Percentiles rank a stretch among this genome's conserved stretches.
Evolutionary conservation across 192 early-diverging fungal genomes (phyloP).

Genomic region (Backusella australiensis): DNA sequence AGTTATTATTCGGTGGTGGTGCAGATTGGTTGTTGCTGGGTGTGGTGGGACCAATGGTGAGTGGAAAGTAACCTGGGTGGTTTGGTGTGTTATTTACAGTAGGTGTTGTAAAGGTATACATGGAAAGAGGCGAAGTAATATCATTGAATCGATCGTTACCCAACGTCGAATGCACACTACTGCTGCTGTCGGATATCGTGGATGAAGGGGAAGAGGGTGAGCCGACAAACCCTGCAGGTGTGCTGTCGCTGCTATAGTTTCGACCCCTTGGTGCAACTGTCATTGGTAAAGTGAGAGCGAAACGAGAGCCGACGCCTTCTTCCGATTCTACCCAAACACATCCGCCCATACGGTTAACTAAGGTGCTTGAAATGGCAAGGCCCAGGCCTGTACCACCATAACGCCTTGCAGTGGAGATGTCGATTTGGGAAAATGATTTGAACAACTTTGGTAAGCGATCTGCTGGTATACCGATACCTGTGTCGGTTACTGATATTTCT

Average conservation of each 20-base stretch:
- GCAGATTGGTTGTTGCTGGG: not conserved
- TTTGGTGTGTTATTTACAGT: not conserved
- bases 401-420: slow-evolving; percentile 55
- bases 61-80: slow-evolving; percentile 5
- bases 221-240: slow-evolving; percentile 4
- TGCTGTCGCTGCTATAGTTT: slow-evolving; percentile 12
- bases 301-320: slow-evolving; percentile 51
- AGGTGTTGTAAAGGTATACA: slow-evolving; percentile 5
- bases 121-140: not conserved
- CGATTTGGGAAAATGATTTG: slow-evolving; percentile 63
- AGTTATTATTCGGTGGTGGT: not conserved
- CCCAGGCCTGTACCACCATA: slow-evolving; percentile 65
- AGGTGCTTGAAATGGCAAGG: slow-evolving; percentile 59
- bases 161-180: slow-evolving; percentile 10
- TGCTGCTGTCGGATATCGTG: slow-evolving; percentile 25
- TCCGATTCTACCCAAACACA: slow-evolving; percentile 55
- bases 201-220: slow-evolving; percentile 31
- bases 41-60: not conserved
- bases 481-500: slow-evolving; percentile 48
- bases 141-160: not conserved
- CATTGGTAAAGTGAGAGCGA: slow-evolving; percentile 47
- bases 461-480: slow-evolving; percentile 61
- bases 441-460: slow-evolving; percentile 57
- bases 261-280: slow-evolving; percentile 13
- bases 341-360: slow-evolving; percentile 65